These are phyloP conservation scores for Coniochaeta sp. DNA, from an alignment of 2,329 filamentous ascomycete genomes.

Conservation along the genomic window DNA sequence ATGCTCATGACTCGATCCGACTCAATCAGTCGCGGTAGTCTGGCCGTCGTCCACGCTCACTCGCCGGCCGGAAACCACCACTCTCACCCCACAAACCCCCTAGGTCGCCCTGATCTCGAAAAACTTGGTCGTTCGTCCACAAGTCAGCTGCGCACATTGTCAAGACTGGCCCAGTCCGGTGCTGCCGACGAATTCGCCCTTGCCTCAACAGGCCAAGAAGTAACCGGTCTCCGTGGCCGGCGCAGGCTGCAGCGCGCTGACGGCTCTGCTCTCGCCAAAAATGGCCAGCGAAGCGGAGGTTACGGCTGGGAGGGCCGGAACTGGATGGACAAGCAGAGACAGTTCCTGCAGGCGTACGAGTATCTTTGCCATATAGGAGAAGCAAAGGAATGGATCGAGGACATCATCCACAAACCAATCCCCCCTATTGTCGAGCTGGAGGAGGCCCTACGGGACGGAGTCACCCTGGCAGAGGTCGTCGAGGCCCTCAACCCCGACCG, in stretches of 20 bases:
- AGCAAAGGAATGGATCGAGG: conserved; percentile 97
- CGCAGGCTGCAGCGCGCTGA: conserved; percentile 70
- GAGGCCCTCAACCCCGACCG: conserved; percentile 76
- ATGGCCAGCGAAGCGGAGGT: conserved; percentile 36
- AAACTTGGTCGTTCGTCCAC: conserved; percentile 84
- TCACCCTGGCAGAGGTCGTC: conserved; percentile 90
- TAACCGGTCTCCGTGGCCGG: conserved; percentile 79
- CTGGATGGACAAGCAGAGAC: conserved; percentile 98
- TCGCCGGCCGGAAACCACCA: conserved; percentile 26
- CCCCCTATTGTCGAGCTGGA: conserved; percentile 91
- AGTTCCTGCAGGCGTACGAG: conserved; percentile 94
- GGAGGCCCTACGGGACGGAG: conserved; percentile 84
- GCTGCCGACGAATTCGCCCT: conserved; percentile 76
- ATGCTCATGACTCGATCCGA: conserved; percentile 55
- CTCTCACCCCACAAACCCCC: conserved; percentile 28
- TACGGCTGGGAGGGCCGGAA: conserved; percentile 77
- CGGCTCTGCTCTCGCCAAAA: conserved; percentile 38
- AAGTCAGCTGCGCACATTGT: conserved; percentile 79
- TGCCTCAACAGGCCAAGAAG: conserved; percentile 71
- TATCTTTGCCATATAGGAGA: conserved; percentile 98
- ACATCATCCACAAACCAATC: conserved; percentile 76
- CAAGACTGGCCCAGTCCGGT: conserved; percentile 69
- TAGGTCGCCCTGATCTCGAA: conserved; percentile 68
- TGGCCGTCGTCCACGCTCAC: conserved; percentile 20
- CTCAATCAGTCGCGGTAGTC: conserved; percentile 32